phyloP scores from a whole-genome alignment of 495 filamentous ascomycete species.

The Hyaloscypha hepaticicola region DNA sequence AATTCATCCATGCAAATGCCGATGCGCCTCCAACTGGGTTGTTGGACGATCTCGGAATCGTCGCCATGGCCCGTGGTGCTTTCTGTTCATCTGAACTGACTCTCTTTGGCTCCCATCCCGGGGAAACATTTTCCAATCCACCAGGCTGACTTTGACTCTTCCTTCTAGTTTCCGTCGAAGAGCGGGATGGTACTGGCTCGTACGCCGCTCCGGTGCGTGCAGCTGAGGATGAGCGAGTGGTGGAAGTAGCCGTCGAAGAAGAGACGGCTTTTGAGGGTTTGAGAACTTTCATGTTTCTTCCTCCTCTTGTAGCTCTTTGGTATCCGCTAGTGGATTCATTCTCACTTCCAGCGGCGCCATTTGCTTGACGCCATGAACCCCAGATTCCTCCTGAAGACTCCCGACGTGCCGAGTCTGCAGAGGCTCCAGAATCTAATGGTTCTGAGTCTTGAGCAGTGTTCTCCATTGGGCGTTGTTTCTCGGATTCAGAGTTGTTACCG shows the following conservation, averaged over 20 bases:
- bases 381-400: conserved; percentile 54
- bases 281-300: conserved; percentile 76
- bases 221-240: conserved; percentile 17
- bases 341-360: conserved; percentile 28
- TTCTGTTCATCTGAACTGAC: conserved; percentile 40
- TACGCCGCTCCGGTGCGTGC: conserved; percentile 47
- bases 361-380: conserved; percentile 67
- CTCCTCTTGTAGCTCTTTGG: conserved; percentile 50
- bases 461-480: conserved; percentile 36
- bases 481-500: conserved; percentile 32
- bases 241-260: conserved; percentile 36
- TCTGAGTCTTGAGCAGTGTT: conserved; percentile 32
- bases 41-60: conserved; percentile 56
- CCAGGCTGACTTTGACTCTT: conserved; percentile 30
- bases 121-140: conserved; percentile 30
- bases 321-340: conserved; percentile 47
- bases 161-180: conserved; percentile 32
- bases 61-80: conserved; percentile 37
- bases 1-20: conserved; percentile 87
- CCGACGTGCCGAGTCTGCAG: conserved; percentile 39
- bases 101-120: conserved; percentile 35
- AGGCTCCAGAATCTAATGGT: conserved; percentile 33
- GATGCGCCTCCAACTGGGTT: conserved; percentile 93
- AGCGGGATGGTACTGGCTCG: conserved; percentile 40
- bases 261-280: conserved; percentile 57